Conservation (phyloP, 345 rosid genomes). For the Syzygium aromaticum region DNA sequence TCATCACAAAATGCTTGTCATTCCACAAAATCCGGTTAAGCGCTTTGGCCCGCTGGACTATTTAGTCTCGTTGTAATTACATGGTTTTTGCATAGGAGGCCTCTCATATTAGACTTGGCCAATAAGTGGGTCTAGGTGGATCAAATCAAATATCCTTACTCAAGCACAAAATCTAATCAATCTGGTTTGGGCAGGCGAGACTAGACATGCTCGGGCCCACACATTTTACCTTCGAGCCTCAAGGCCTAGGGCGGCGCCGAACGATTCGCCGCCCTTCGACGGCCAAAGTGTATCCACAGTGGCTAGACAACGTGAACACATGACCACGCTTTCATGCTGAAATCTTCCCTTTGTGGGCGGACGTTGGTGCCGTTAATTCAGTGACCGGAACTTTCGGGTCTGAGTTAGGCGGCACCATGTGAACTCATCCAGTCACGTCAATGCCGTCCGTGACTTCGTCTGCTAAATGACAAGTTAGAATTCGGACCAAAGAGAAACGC, state of each 20-base stretch:
- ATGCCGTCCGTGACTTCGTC: neutral
- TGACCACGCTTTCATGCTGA: neutral
- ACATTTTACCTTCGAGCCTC: neutral
- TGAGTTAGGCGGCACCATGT: neutral
- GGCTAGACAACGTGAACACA: neutral
- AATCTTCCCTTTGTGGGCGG: neutral
- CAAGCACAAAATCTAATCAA: neutral
- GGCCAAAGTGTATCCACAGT: neutral
- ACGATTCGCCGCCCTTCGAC: neutral
- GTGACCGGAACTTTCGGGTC: neutral
- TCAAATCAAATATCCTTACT: neutral
- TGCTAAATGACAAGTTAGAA: neutral
- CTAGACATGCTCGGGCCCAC: neutral
- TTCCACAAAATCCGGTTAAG: neutral
- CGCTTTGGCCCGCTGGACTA: neutral
- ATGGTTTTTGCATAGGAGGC: neutral
- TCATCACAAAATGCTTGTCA: neutral
- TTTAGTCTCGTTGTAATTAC: neutral
- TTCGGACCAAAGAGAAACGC: neutral
- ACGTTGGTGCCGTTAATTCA: neutral
- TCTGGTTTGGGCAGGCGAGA: neutral
- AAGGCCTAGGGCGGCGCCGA: neutral
- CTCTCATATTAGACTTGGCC: neutral
- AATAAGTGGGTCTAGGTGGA: neutral
- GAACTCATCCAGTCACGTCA: neutral